These are phyloP conservation scores for Coemansia sp. DNA, from an alignment of 192 early-diverging fungal genomes.

Conservation along the genomic window DNA sequence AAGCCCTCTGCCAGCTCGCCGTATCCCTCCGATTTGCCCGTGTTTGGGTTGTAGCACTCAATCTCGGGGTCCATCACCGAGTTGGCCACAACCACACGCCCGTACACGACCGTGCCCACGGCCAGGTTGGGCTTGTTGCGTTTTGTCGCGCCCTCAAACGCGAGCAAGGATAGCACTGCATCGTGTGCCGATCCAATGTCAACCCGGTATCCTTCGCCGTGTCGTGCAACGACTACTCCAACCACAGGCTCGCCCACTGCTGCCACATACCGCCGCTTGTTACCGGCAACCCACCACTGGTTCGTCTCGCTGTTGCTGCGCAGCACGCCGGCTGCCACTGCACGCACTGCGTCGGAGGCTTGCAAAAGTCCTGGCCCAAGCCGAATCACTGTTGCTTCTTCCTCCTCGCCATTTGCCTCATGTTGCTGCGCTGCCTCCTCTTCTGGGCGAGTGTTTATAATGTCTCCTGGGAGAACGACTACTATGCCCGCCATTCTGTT, in stretches of 20 bases:
- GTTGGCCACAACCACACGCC: constrained; percentile 79
- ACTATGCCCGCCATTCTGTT: constrained; percentile 22
- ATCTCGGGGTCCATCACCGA: constrained; percentile 97
- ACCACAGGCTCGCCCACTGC: constrained; percentile 82
- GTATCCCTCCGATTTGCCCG: constrained; percentile 82
- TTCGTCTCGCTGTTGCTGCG: constrained; percentile 55
- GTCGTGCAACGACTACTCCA: constrained; percentile 68
- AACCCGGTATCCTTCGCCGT: constrained; percentile 77
- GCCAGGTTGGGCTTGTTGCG: constrained; percentile 82
- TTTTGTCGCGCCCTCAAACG: constrained; percentile 94
- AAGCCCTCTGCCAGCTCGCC: constrained; percentile 85
- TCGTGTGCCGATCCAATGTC: constrained; percentile 93
- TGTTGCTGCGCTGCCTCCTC: constrained; percentile 1
- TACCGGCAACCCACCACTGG: constrained; percentile 77
- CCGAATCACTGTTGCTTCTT: constrained; percentile 50
- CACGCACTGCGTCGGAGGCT: constrained; percentile 60
- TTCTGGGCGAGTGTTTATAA: constrained; percentile 24
- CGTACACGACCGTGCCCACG: constrained; percentile 79
- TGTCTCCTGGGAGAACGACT: constrained; percentile 42
- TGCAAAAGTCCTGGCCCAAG: constrained; percentile 81
- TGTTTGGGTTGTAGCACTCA: constrained; percentile 80
- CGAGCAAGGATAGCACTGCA: constrained; percentile 71
- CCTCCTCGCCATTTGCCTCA: constrained; percentile 3
- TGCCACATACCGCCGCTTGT: constrained; percentile 88
- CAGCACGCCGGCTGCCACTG: constrained; percentile 74